These are phyloP conservation scores for Ensete glaucum DNA, from an alignment of 176 grass and related monocot species.

Conservation along the genomic window DNA sequence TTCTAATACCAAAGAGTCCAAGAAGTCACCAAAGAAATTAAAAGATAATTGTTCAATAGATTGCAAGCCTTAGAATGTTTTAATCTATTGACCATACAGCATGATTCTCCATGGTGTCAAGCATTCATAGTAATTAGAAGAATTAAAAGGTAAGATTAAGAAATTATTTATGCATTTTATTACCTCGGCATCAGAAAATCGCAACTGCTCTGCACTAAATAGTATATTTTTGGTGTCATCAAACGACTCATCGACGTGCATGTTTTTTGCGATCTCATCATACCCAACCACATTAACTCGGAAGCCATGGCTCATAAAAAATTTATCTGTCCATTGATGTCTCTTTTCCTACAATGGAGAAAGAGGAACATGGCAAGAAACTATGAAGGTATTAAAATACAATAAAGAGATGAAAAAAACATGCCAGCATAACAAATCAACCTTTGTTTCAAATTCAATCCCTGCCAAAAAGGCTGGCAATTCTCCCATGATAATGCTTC, in stretches of 20 bases:
- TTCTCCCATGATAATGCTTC: conserved; percentile 73
- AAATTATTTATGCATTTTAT: not conserved
- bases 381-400: conserved; percentile 12
- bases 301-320: conserved; percentile 62
- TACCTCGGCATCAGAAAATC: conserved; percentile 86
- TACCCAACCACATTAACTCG: conserved; percentile 35
- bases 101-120: not conserved
- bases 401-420: not conserved
- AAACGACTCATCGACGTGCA: conserved; percentile 23
- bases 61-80: not conserved
- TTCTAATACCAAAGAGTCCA: not conserved
- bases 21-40: not conserved
- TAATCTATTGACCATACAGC: not conserved
- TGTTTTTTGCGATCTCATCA: conserved; percentile 36
- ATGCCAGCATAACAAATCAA: not conserved
- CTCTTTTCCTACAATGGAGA: conserved; percentile 30
- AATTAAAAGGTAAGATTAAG: not conserved
- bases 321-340: conserved; percentile 41
- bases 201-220: conserved; percentile 75
- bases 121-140: not conserved
- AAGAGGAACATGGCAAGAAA: conserved; percentile 18
- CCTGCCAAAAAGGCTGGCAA: conserved; percentile 32
- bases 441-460: conserved; percentile 32
- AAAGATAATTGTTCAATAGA: not conserved
- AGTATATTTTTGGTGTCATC: conserved; percentile 25